These are phyloP conservation scores for Populus hybrid DNA, from an alignment of 441 rosid genomes.

Conservation along the genomic window DNA sequence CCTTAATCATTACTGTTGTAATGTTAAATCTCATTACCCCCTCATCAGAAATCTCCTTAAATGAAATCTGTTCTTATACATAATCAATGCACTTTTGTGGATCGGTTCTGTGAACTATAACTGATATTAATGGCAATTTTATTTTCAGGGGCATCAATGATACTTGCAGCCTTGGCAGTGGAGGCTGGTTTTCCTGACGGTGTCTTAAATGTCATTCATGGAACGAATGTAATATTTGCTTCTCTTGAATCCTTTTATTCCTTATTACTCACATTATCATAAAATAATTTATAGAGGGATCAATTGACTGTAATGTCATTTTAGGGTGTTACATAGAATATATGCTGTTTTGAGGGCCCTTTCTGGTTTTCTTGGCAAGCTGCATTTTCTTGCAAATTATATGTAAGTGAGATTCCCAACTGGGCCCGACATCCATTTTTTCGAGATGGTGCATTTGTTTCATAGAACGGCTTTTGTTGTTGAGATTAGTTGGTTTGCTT, in stretches of 20 bases:
- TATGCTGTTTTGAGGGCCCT: background rate
- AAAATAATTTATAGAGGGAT: constrained; percentile 1
- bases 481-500: background rate
- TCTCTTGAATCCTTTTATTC: background rate
- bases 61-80: background rate
- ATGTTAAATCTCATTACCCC: background rate
- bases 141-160: constrained; percentile 42
- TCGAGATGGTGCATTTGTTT: background rate
- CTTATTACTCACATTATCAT: constrained; percentile 1
- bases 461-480: background rate
- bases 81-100: background rate
- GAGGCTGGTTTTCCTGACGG: constrained; percentile 58
- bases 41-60: background rate
- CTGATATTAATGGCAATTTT: constrained; percentile 7
- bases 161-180: constrained; percentile 44
- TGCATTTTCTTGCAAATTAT: background rate
- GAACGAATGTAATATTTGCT: constrained; percentile 33
- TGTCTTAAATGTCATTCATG: constrained; percentile 50
- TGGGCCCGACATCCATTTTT: background rate
- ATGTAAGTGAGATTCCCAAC: background rate
- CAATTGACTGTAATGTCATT: background rate
- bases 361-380: background rate
- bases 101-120: background rate
- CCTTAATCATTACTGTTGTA: background rate
- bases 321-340: constrained; percentile 1